Conservation (phyloP, 1,139 yeast genomes). For the Saccharomyces pastorianus region DNA sequence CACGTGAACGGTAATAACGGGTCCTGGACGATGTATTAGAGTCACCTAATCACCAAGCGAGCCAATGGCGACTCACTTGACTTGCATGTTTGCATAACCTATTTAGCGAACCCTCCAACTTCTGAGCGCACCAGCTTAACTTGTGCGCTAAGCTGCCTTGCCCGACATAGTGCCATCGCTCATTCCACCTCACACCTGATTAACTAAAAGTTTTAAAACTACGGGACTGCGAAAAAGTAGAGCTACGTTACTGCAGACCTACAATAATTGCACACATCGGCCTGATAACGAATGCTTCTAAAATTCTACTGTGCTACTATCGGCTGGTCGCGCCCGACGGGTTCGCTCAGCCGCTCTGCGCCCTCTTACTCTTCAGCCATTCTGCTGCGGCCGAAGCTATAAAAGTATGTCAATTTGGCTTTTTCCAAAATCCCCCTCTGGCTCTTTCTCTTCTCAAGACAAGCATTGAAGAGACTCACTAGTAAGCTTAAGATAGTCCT, state of each 20-base stretch:
- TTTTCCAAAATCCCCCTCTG: not conserved
- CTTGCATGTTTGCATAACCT: not conserved
- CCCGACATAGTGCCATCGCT: not conserved
- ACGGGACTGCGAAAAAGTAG: not conserved
- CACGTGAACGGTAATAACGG: not conserved
- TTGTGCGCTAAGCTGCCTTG: not conserved
- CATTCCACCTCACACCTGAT: not conserved
- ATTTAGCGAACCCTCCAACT: no score
- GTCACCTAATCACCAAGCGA: not conserved
- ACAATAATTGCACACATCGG: not conserved
- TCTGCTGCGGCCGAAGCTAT: not conserved
- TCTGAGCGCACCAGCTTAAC: not conserved
- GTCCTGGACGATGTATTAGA: not conserved
- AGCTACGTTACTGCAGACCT: not conserved
- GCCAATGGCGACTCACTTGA: not conserved
- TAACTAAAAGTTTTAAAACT: not conserved
- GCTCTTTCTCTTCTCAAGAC: not conserved
- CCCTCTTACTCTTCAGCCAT: not conserved
- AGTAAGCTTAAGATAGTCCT: not conserved
- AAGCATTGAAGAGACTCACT: not conserved
- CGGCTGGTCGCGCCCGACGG: not conserved
- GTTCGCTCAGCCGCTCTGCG: conserved; percentile 1
- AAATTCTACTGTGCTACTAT: not conserved
- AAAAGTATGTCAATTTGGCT: not conserved
- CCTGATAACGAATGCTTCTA: not conserved